Conservation (phyloP, 106 monocot genomes). For the Acorus calamus region DNA sequence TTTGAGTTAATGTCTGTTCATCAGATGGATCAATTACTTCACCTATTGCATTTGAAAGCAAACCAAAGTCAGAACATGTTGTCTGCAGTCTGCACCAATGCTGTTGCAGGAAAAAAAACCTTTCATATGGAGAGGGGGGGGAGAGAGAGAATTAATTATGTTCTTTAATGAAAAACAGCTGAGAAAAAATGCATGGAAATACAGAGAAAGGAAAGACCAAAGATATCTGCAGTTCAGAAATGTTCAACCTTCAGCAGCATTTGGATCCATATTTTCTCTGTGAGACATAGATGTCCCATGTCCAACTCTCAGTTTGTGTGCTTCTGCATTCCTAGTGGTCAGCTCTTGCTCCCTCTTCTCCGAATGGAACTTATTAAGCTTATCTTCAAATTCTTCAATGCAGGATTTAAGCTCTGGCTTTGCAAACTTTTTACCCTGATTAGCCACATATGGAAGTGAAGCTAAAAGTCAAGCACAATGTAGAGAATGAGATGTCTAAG, state of each 20-base stretch:
- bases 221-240: not conserved
- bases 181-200: too few relatives aligned
- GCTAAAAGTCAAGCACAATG: not conserved
- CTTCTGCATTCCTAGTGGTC: conserved; percentile 60
- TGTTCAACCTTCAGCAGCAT: conserved; percentile 46
- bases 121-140: too few relatives aligned
- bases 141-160: too few relatives aligned
- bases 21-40: conserved; percentile 38
- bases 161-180: too few relatives aligned
- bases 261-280: conserved; percentile 5
- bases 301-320: conserved; percentile 49
- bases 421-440: conserved; percentile 90
- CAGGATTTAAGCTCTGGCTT: conserved; percentile 64
- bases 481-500: not conserved
- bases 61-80: not conserved
- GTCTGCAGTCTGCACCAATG: not conserved
- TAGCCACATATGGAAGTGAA: conserved; percentile 5
- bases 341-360: conserved; percentile 82
- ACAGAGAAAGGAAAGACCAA: too few relatives aligned
- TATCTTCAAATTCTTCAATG: conserved; percentile 95
- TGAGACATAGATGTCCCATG: too few relatives aligned
- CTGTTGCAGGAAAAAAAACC: too few relatives aligned
- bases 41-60: conserved; percentile 36
- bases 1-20: not conserved
- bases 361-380: conserved; percentile 61